A percentile compares a stretch with the other conserved stretches of the same genome.
phyloP scores from a whole-genome alignment of 2,329 filamentous ascomycete genomes.

The Fusarium duplospermum region DNA sequence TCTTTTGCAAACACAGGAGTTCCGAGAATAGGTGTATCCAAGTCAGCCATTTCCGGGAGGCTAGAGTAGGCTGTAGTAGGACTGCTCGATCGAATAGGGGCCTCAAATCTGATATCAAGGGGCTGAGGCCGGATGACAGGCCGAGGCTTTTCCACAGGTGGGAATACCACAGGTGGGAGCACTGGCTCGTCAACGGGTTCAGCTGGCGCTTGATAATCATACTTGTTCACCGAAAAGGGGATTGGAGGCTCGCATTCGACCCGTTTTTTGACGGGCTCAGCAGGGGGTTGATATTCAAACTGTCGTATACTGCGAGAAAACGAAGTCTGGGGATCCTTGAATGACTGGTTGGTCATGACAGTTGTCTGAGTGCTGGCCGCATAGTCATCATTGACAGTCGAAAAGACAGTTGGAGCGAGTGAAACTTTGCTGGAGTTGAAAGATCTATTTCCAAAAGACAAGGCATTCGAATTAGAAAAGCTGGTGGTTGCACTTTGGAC shows the following conservation, averaged over 20 bases:
- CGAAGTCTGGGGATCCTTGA: not conserved
- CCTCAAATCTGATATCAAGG: not conserved
- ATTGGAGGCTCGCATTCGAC: not conserved
- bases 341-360: slow-evolving; percentile 23
- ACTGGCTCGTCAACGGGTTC: slow-evolving; percentile 28
- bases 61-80: slow-evolving; percentile 34
- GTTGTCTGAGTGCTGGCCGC: slow-evolving; percentile 50
- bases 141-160: not conserved
- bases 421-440: slow-evolving; percentile 49
- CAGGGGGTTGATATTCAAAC: slow-evolving; percentile 18
- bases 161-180: slow-evolving; percentile 2
- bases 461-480: slow-evolving; percentile 20
- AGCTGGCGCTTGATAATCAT: slow-evolving; percentile 13
- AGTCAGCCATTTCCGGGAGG: slow-evolving; percentile 27
- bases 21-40: slow-evolving; percentile 10
- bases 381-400: slow-evolving; percentile 36
- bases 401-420: slow-evolving; percentile 50
- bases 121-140: slow-evolving; percentile 3
- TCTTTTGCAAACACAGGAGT: not conserved
- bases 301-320: slow-evolving; percentile 23
- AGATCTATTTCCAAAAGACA: slow-evolving; percentile 39
- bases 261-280: not conserved
- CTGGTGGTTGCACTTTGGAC: not conserved
- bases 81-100: slow-evolving; percentile 16
- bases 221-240: not conserved